Conservation (phyloP, 352 stramenopile genomes). For the Phytophthora tentaculata region DNA sequence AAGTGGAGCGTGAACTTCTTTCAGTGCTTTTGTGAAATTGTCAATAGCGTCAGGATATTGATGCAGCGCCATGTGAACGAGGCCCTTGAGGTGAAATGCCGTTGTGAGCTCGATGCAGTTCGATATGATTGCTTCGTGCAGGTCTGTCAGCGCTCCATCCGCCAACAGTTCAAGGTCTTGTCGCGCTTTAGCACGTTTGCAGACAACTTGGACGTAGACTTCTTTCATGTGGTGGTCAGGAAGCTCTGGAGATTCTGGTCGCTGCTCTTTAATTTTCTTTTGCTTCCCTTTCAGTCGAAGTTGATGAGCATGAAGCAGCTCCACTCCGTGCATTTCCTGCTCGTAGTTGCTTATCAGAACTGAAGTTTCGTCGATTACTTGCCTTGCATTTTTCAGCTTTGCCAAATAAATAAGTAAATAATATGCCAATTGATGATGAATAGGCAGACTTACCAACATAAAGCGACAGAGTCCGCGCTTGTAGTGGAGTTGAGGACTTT, state of each 20-base stretch:
- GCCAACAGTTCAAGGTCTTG: constrained; percentile 18
- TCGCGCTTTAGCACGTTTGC: constrained; percentile 15
- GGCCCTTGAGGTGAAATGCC: constrained; percentile 43
- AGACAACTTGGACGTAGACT: constrained; percentile 18
- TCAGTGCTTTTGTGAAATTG: constrained; percentile 55
- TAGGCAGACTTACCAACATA: too few relatives aligned
- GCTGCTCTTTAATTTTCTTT: constrained; percentile 2
- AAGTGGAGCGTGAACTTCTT: constrained; percentile 16
- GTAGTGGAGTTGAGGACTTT: constrained; percentile 41
- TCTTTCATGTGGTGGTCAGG: constrained; percentile 10
- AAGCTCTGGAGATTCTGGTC: constrained; percentile 15
- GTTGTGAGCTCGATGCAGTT: constrained; percentile 40
- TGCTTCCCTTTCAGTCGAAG: constrained; percentile 16
- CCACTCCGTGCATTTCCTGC: constrained; percentile 24
- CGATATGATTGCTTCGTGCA: constrained; percentile 37
- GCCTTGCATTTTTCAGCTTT: constrained; percentile 23
- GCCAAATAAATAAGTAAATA: background rate
- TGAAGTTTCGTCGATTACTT: constrained; percentile 32
- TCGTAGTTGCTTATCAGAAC: constrained; percentile 26
- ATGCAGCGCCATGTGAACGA: constrained; percentile 41
- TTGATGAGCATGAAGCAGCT: constrained; percentile 22
- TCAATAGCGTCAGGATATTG: constrained; percentile 41
- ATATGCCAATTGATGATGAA: too few relatives aligned
- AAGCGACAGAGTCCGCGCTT: constrained; percentile 54
- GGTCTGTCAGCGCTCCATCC: constrained; percentile 37